Evolutionary conservation across 2,329 filamentous ascomycete genomes (phyloP).

Genomic region (Aspergillus sp.): DNA sequence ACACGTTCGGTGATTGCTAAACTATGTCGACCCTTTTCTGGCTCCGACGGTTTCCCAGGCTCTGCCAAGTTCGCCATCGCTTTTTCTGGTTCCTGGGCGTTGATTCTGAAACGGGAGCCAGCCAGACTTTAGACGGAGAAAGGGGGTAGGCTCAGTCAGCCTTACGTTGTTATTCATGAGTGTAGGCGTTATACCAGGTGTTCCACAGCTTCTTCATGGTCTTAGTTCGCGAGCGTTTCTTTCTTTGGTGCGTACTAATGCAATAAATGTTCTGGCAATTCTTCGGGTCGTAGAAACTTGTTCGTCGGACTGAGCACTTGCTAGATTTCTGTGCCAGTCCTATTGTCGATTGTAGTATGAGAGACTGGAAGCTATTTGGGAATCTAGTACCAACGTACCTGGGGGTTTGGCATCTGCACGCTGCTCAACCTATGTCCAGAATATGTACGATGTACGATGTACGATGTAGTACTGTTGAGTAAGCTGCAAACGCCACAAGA

Average conservation of each 20-base stretch:
- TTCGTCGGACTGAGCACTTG: no score
- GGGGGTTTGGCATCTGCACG: not conserved
- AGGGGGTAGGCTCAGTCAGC: not conserved
- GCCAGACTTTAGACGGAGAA: not conserved
- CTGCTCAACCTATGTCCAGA: not conserved
- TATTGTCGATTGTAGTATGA: not conserved
- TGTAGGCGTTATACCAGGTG: constrained; percentile 18
- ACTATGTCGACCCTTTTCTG: not conserved
- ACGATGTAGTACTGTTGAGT: no score
- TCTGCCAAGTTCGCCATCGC: not conserved
- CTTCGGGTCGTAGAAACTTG: no score
- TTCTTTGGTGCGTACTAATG: constrained; percentile 3
- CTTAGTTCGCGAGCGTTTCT: constrained; percentile 10
- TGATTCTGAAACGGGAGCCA: not conserved
- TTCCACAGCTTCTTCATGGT: constrained; percentile 8
- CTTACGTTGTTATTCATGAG: constrained; percentile 5
- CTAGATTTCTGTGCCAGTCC: no score
- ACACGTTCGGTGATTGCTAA: constrained; percentile 69
- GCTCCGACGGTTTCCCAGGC: no score
- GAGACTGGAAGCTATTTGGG: not conserved
- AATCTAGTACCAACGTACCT: not conserved
- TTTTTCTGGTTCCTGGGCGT: not conserved
- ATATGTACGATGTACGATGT: not conserved
- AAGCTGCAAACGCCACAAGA: no score
- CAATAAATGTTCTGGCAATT: no score